Conservation (phyloP, 148 eudicot genomes). For the Nyssa sinensis region DNA sequence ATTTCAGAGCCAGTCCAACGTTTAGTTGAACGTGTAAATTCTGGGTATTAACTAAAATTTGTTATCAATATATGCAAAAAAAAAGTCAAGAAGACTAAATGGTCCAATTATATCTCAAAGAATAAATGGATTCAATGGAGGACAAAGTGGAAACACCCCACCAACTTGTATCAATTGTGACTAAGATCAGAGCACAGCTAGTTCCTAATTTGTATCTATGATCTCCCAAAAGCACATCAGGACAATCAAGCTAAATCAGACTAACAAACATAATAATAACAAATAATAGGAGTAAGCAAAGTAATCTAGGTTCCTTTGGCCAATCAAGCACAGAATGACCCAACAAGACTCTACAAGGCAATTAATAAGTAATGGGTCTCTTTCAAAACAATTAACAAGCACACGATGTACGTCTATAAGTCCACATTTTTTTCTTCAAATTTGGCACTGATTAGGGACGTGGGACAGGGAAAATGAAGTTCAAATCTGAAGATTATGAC, state of each 20-base stretch:
- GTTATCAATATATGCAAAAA: neutral
- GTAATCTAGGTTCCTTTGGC: neutral
- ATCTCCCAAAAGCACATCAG: neutral
- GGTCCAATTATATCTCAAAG: neutral
- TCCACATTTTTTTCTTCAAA: neutral
- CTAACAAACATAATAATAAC: no score
- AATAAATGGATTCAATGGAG: neutral
- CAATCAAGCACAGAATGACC: neutral
- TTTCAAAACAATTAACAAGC: conserved; percentile 7
- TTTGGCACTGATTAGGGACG: neutral
- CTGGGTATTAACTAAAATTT: neutral
- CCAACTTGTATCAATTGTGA: neutral
- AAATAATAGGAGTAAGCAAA: neutral
- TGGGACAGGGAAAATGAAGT: neutral
- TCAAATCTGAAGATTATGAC: conserved; percentile 4
- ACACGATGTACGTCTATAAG: neutral
- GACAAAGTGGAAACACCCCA: neutral
- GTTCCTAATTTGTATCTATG: neutral
- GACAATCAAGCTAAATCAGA: neutral
- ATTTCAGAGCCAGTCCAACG: neutral
- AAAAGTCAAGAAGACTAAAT: neutral
- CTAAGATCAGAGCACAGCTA: neutral
- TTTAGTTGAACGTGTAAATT: neutral
- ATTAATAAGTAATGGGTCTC: neutral
- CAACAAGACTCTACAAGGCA: neutral